A percentile compares a stretch with the other conserved stretches of the same genome.
phyloP scores from a whole-genome alignment of 2,329 filamentous ascomycete genomes.

The Sclerotinia minor region DNA sequence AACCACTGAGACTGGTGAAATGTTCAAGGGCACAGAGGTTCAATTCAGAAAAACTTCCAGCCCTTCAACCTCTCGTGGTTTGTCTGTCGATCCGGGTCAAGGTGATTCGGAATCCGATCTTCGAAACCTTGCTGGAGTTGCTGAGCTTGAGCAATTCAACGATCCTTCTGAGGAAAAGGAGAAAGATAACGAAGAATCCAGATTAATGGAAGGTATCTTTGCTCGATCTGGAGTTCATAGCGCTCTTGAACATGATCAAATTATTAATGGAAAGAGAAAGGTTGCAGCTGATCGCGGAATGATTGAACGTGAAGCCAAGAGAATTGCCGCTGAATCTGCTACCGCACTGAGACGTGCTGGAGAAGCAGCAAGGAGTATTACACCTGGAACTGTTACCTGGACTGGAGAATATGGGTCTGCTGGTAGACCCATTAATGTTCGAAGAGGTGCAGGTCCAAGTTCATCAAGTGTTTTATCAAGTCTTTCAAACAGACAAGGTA shows the following conservation, averaged over 20 bases:
- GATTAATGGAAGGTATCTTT: constrained; percentile 87
- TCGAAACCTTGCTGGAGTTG: constrained; percentile 58
- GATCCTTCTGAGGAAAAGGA: constrained; percentile 47
- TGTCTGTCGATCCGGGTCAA: constrained; percentile 23
- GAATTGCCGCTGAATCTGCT: constrained; percentile 75
- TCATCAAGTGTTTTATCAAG: constrained; percentile 58
- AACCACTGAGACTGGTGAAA: constrained; percentile 76
- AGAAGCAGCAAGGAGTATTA: constrained; percentile 69
- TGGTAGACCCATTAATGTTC: constrained; percentile 62
- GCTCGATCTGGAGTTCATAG: constrained; percentile 82
- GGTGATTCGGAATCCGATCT: constrained; percentile 48
- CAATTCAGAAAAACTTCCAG: constrained; percentile 52
- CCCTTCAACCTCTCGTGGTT: constrained; percentile 29
- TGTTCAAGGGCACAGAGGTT: constrained; percentile 88
- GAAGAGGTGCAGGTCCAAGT: constrained; percentile 51
- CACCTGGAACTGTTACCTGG: constrained; percentile 89
- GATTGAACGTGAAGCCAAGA: constrained; percentile 78
- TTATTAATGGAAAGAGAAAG: constrained; percentile 74
- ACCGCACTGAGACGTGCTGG: constrained; percentile 71
- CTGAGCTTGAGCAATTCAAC: constrained; percentile 64
- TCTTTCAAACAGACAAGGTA: constrained; percentile 55
- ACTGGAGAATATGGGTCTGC: constrained; percentile 80
- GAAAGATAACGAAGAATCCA: constrained; percentile 58
- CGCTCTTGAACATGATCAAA: constrained; percentile 90
- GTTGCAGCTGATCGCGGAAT: constrained; percentile 74